These are phyloP conservation scores for Metschnikowia amazonensis DNA, from an alignment of 805 yeast species.

Conservation along the genomic window DNA sequence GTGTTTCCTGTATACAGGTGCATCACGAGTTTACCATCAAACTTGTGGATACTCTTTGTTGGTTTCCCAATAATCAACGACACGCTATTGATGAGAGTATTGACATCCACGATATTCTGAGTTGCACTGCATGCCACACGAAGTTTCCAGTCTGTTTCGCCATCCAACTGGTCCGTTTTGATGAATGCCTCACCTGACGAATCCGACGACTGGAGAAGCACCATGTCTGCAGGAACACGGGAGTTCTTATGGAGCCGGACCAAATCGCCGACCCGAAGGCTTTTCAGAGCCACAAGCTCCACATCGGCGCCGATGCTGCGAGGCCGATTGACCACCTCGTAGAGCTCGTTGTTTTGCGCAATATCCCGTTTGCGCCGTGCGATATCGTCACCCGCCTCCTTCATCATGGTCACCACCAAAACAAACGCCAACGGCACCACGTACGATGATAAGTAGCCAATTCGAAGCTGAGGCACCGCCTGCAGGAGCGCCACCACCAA, in stretches of 20 bases:
- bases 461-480: slow-evolving; percentile 80
- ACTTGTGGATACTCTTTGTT: slow-evolving; percentile 74
- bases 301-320: slow-evolving; percentile 22
- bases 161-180: slow-evolving; percentile 96
- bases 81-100: slow-evolving; percentile 48
- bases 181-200: slow-evolving; percentile 79
- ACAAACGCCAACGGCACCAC: slow-evolving; percentile 94
- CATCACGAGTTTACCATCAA: slow-evolving; percentile 67
- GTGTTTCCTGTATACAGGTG: slow-evolving; percentile 31
- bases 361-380: slow-evolving; percentile 84
- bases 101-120: slow-evolving; percentile 48
- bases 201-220: slow-evolving; percentile 72
- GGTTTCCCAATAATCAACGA: slow-evolving; percentile 75
- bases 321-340: slow-evolving; percentile 56
- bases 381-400: slow-evolving; percentile 93
- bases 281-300: slow-evolving; percentile 45
- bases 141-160: slow-evolving; percentile 98
- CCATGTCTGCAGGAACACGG: slow-evolving; percentile 91
- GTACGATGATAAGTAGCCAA: slow-evolving; percentile 90
- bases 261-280: slow-evolving; percentile 81
- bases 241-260: slow-evolving; percentile 74
- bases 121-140: slow-evolving; percentile 74
- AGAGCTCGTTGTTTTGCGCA: slow-evolving; percentile 82
- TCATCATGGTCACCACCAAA: slow-evolving; percentile 84
- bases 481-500: slow-evolving; percentile 92